Evolutionary conservation across 805 yeast species (phyloP).

Genomic region (Kazachstania viticola): DNA sequence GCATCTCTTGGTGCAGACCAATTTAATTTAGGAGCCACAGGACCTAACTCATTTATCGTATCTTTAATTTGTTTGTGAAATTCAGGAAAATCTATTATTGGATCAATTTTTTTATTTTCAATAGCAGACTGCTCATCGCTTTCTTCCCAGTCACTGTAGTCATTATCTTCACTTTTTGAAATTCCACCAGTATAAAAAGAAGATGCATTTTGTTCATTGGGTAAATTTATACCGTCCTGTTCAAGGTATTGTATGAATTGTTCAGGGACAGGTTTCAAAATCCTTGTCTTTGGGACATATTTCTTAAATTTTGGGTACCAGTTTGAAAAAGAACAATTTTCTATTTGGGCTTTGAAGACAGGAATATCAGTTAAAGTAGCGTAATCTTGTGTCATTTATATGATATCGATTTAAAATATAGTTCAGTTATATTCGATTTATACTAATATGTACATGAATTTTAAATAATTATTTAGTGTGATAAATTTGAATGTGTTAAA

Average conservation of each 20-base stretch:
- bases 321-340: constrained; percentile 41
- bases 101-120: constrained; percentile 24
- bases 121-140: constrained; percentile 19
- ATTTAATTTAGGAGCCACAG: constrained; percentile 79
- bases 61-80: constrained; percentile 43
- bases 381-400: constrained; percentile 9
- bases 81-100: constrained; percentile 41
- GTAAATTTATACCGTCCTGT: constrained; percentile 58
- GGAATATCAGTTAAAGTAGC: constrained; percentile 13
- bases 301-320: constrained; percentile 48
- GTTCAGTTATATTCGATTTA: too few species aligned
- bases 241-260: constrained; percentile 48
- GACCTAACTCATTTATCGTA: constrained; percentile 38
- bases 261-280: constrained; percentile 47
- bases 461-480: too few species aligned
- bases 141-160: constrained; percentile 59
- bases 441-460: too few species aligned
- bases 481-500: too few species aligned
- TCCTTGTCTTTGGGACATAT: constrained; percentile 37
- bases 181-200: constrained; percentile 26
- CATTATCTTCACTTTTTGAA: constrained; percentile 41
- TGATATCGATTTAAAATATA: too few species aligned
- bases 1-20: constrained; percentile 98
- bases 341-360: constrained; percentile 32
- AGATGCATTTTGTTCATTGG: constrained; percentile 30